Evolutionary conservation across 345 rosid species (phyloP), one percentile per base, ranked within the genome.

Genomic region (Ceriops decandra): DNA sequence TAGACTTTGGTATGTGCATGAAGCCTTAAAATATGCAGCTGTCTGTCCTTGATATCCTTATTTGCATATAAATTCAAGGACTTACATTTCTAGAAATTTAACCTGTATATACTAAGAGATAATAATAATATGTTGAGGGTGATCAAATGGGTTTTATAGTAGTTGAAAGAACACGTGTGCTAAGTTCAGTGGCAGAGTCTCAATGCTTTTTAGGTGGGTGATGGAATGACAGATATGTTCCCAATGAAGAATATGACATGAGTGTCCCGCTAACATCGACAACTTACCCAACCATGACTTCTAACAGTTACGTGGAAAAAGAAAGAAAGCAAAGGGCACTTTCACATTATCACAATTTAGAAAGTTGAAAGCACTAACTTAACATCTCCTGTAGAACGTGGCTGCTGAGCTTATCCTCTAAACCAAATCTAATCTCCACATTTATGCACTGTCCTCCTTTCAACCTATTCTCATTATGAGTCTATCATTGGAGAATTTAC

Each of bases 241-340:
- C 52, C 16, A 64, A 38, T 57, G 33, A 49, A 19, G 67, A 64
- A 61, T n/a, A 58, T 61, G 32, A 68, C 75, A 63, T 52, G 52
- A 73, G 52, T 70, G 28, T 36, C 49, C 35, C 21, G 71, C 65
- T 63, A 61, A 33, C 76, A 65, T 72, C 52, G 63, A 66, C 62
- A 51, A 11, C 7, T 32, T 35, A 61, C 62, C 70, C 24, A 72
- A 26, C 72, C 28, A 56, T 24, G 16, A 56, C 59, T 56, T 21
- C 59, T 1, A 22, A 21, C 30, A 9, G 8, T 13, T 10, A 54
- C n/a, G 28, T 10, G 9, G 24, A 26, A 7, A 16, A 8, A 2
- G 26, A n/a, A 26, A 20, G 49, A 5, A 30, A 57, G 49, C 61
- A 20, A 24, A 31, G 49, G 63, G 7, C 51, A 36, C 26, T 7